Conservation (phyloP, 441 rosid species). For the Pelargonium fulgidum region DNA sequence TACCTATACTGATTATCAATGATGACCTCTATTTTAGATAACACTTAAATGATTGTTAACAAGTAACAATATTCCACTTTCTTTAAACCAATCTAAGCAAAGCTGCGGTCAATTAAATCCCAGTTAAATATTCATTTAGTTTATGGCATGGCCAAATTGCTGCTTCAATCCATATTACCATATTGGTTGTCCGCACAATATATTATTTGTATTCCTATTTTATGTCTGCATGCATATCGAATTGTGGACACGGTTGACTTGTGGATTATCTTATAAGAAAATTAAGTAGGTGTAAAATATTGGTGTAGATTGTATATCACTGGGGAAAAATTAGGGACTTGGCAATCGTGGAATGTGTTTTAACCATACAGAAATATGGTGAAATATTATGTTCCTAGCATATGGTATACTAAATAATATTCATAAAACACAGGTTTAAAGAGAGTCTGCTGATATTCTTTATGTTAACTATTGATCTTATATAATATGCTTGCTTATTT, state of each 20-base stretch:
- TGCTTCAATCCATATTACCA: neutral
- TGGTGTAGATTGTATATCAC: neutral
- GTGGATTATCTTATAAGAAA: neutral
- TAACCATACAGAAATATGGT: neutral
- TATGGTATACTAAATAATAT: neutral
- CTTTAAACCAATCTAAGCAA: neutral
- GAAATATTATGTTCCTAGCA: neutral
- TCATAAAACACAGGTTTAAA: neutral
- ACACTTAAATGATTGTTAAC: neutral
- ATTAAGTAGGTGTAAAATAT: neutral
- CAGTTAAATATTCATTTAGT: too few relatives aligned
- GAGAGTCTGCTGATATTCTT: neutral
- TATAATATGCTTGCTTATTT: neutral
- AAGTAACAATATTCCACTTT: neutral
- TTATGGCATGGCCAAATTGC: neutral
- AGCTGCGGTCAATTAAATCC: too few relatives aligned
- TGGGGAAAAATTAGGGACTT: neutral
- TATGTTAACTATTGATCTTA: neutral
- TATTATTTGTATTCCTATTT: neutral
- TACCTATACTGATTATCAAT: constrained; percentile 17
- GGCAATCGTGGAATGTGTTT: neutral
- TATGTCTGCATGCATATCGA: neutral
- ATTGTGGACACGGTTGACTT: neutral
- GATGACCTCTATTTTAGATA: neutral
- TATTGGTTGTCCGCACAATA: neutral